Conservation (phyloP, 2,329 filamentous ascomycete species). For the Claviceps humidiphila region DNA sequence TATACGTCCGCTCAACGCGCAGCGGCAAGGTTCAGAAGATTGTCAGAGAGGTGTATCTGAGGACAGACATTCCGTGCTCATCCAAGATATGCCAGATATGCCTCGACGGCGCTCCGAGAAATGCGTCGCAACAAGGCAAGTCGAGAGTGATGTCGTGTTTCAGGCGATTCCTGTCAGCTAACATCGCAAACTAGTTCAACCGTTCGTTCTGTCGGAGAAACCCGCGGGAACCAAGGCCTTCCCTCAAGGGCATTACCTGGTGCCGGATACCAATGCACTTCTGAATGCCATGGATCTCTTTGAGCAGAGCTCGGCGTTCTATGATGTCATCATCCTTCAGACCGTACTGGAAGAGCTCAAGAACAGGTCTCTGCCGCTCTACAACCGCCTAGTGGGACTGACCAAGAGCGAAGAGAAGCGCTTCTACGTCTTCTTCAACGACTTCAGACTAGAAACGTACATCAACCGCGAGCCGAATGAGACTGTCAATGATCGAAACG, state of each 20-base stretch:
- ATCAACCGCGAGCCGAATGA: slow-evolving; percentile 63
- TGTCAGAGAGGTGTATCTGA: slow-evolving; percentile 87
- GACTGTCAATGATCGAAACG: slow-evolving; percentile 92
- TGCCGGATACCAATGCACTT: slow-evolving; percentile 93
- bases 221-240: slow-evolving; percentile 74
- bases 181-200: slow-evolving; percentile 40
- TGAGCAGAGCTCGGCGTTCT: slow-evolving; percentile 80
- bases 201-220: slow-evolving; percentile 79
- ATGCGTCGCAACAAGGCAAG: slow-evolving; percentile 66
- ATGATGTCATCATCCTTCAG: slow-evolving; percentile 93
- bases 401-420: slow-evolving; percentile 95
- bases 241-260: slow-evolving; percentile 79
- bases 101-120: slow-evolving; percentile 58
- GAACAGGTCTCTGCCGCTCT: slow-evolving; percentile 84
- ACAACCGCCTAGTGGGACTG: slow-evolving; percentile 80
- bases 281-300: slow-evolving; percentile 95
- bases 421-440: slow-evolving; percentile 98
- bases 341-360: slow-evolving; percentile 93
- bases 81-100: slow-evolving; percentile 76
- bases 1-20: slow-evolving; percentile 88
- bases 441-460: slow-evolving; percentile 88
- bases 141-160: not conserved
- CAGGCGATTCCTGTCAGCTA: not conserved
- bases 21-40: slow-evolving; percentile 98
- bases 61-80: slow-evolving; percentile 94